phyloP scores from a whole-genome alignment of 2,329 filamentous ascomycete genomes.

The Apiospora malaysiana region DNA sequence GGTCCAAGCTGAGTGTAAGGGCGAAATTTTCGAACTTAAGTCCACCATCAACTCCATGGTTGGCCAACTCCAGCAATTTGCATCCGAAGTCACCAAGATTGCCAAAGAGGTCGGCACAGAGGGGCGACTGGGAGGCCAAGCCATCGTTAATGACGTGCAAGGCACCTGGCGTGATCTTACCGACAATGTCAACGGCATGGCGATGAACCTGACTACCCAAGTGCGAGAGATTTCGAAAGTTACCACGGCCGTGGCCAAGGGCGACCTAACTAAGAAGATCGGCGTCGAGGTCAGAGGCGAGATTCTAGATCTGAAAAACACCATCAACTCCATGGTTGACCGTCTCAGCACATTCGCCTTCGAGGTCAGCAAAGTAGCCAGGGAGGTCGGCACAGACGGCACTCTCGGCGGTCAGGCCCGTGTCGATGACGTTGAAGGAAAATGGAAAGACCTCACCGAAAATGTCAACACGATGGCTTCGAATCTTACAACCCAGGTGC shows the following conservation, averaged over 20 bases:
- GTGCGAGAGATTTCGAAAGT: constrained; percentile 97
- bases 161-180: constrained; percentile 97
- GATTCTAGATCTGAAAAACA: constrained; percentile 93
- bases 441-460: constrained; percentile 96
- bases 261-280: constrained; percentile 95
- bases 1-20: constrained; percentile 90
- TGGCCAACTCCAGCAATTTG: constrained; percentile 95
- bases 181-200: constrained; percentile 95
- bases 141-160: constrained; percentile 93
- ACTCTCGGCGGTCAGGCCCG: constrained; percentile 92
- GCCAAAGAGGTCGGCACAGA: constrained; percentile 97
- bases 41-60: constrained; percentile 99
- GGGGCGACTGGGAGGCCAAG: constrained; percentile 90
- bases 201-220: constrained; percentile 96
- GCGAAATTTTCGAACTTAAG: constrained; percentile 93
- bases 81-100: constrained; percentile 94
- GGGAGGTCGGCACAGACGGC: constrained; percentile 95
- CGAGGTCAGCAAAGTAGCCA: constrained; percentile 93
- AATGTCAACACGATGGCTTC: constrained; percentile 82
- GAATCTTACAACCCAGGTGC: constrained; percentile 76
- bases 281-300: constrained; percentile 92
- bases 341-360: constrained; percentile 94
- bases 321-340: constrained; percentile 99
- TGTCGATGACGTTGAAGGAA: constrained; percentile 93
- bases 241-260: constrained; percentile 91